Conservation (phyloP, 495 filamentous ascomycete genomes). For the Trichodelitschia bisporula region DNA sequence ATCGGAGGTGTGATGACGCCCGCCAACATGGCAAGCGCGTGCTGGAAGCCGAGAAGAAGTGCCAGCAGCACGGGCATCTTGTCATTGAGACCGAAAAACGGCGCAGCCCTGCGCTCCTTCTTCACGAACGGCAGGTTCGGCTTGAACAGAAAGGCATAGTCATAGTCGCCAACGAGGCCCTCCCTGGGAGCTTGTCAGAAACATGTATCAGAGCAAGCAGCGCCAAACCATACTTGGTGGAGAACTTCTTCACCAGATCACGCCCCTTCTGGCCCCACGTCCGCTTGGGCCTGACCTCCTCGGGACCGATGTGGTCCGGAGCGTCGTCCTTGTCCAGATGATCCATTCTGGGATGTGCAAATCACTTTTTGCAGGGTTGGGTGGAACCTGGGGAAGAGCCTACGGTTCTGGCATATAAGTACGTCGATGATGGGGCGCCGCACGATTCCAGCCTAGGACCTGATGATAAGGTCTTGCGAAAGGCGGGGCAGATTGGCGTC, state of each 20-base stretch:
- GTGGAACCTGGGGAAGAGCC: too few species aligned
- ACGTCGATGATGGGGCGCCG: too few species aligned
- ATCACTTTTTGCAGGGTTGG: too few species aligned
- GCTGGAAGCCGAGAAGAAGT: constrained; percentile 45
- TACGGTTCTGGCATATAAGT: too few species aligned
- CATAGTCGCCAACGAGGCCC: constrained; percentile 62
- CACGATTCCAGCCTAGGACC: too few species aligned
- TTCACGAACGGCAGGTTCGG: constrained; percentile 71
- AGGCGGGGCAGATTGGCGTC: too few species aligned
- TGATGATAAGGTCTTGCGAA: too few species aligned
- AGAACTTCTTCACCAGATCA: background rate
- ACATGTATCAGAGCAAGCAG: background rate
- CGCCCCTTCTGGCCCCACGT: background rate
- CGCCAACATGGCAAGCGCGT: constrained; percentile 42
- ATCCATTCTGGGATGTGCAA: too few species aligned
- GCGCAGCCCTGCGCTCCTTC: constrained; percentile 32
- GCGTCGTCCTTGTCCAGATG: too few species aligned
- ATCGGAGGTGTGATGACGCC: constrained; percentile 62
- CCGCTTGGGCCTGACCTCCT: background rate
- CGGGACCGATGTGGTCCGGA: too few species aligned
- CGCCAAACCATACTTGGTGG: background rate
- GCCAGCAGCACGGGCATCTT: constrained; percentile 58
- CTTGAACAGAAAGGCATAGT: constrained; percentile 56
- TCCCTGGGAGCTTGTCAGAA: constrained; percentile 19
- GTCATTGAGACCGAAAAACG: constrained; percentile 78